These are phyloP conservation scores for Phytopythium litorale DNA, from an alignment of 352 stramenopile species.

Conservation along the genomic window DNA sequence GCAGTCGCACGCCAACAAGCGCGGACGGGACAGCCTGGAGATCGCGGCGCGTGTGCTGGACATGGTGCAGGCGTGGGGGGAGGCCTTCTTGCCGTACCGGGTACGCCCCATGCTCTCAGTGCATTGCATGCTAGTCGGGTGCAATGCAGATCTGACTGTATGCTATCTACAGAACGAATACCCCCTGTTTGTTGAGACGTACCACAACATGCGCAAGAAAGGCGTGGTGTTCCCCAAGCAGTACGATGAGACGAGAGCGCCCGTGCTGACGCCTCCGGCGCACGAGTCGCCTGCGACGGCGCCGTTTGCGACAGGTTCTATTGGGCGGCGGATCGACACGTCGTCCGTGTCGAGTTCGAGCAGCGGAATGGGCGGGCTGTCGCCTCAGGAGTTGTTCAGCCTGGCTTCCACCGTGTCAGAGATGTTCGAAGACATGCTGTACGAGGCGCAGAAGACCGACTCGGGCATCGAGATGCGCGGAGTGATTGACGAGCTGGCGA, in stretches of 20 bases:
- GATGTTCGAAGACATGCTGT: constrained; percentile 85
- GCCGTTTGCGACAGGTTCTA: constrained; percentile 9
- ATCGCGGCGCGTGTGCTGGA: constrained; percentile 65
- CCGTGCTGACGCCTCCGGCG: constrained; percentile 38
- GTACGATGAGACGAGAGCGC: constrained; percentile 68
- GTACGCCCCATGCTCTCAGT: constrained; percentile 10
- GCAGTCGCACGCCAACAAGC: constrained; percentile 57
- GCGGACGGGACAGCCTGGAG: constrained; percentile 67
- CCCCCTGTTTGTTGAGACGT: constrained; percentile 78
- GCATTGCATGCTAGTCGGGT: not conserved
- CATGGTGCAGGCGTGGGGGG: constrained; percentile 75
- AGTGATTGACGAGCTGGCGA: constrained; percentile 68
- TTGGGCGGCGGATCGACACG: constrained; percentile 20
- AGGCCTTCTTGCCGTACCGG: constrained; percentile 69
- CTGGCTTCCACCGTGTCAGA: constrained; percentile 64
- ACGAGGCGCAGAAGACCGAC: constrained; percentile 48
- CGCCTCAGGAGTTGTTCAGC: constrained; percentile 52
- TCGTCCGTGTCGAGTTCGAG: constrained; percentile 43
- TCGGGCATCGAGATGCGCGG: constrained; percentile 39
- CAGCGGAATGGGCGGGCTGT: constrained; percentile 46
- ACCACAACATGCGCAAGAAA: constrained; percentile 81
- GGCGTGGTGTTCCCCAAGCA: constrained; percentile 73
- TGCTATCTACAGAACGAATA: constrained; percentile 43
- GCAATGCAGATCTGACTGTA: not conserved
- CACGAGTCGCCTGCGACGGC: constrained; percentile 6